Evolutionary conservation across 176 grass and related monocot species (phyloP), one percentile per base, ranked within the genome.

Genomic region (Bromus sterilis): DNA sequence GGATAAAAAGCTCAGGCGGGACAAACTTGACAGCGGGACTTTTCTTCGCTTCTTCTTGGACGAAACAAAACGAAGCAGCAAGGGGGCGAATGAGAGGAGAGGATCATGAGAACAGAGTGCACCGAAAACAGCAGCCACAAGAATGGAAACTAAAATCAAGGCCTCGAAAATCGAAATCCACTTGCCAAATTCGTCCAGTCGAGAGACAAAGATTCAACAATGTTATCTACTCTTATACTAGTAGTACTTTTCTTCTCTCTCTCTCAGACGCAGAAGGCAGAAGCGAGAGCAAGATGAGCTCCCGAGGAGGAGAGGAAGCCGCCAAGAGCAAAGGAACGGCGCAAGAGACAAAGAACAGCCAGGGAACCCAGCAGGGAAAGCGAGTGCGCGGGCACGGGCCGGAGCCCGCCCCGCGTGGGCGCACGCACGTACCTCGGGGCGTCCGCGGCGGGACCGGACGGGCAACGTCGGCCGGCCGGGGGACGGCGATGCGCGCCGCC

Each of bases 391-490:
- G 25, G 25, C 57, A 67, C 33, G 1, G 21, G 37, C 4, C 11
- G 32, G 63, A 36, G 9, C 63, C 4, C 32, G 32, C 6, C 59
- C 0, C n/a, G 55, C 9, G 23, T 57, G 9, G 55, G 55, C 28
- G 14, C 71, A 76, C 74, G 34, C 58, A 79, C 77, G n/a, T 42
- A 83, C 81, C 81, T 83, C 41, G 40, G 40, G 43, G 58, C 10
- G 71, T 71, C 70, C 71, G 71, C 42, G 42, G 43, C 23, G 11
- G 81, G 5, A 24, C n/a, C 13, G 28, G 40, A 36, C 20, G 18
- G 53, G 20, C 26, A 1, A 18, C 53, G 69, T 21, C 12, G 34
- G 67, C 37, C 23, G 18, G 31, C 29, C 30, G 3, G n/a, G 23
- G 10, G 12, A n/a, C 7, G n/a, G 20, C 55, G 11, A n/a, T n/a